Conservation (phyloP, 2,329 filamentous ascomycete species). For the Achaetomium macrosporum region DNA sequence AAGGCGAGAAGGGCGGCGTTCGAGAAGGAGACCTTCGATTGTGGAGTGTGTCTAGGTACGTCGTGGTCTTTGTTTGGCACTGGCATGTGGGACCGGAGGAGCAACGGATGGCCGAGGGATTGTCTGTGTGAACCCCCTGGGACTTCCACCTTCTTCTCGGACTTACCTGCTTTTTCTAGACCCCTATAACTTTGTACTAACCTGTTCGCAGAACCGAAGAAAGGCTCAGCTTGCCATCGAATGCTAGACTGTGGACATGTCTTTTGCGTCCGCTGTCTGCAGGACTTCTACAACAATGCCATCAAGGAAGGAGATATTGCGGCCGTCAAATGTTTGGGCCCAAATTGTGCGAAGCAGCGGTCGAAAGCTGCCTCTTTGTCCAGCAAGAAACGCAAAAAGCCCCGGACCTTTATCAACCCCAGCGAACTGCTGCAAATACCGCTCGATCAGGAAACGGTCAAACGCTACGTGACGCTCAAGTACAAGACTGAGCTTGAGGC, state of each 20-base stretch:
- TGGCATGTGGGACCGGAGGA: too few relatives aligned
- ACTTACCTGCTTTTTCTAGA: background rate
- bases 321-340: conserved; percentile 72
- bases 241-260: conserved; percentile 83
- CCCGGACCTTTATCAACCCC: conserved; percentile 66
- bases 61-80: background rate
- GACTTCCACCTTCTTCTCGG: background rate
- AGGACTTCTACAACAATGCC: conserved; percentile 83
- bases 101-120: too few relatives aligned
- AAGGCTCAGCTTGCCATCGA: conserved; percentile 72
- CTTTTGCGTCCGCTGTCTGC: conserved; percentile 82
- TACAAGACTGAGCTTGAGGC: conserved; percentile 89
- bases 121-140: too few relatives aligned
- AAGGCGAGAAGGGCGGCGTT: conserved; percentile 70
- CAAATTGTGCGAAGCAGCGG: conserved; percentile 67
- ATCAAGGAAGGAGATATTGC: conserved; percentile 80
- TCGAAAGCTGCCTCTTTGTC: conserved; percentile 28
- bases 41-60: conserved; percentile 71
- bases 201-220: conserved; percentile 66
- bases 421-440: conserved; percentile 78
- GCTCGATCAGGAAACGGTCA: conserved; percentile 63
- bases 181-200: conserved; percentile 17
- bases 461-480: conserved; percentile 83
- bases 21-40: conserved; percentile 78
- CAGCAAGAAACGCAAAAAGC: conserved; percentile 48